phyloP scores from a whole-genome alignment of 371 early-diverging fungal genomes.

The Polyrhizophydium stewartii region DNA sequence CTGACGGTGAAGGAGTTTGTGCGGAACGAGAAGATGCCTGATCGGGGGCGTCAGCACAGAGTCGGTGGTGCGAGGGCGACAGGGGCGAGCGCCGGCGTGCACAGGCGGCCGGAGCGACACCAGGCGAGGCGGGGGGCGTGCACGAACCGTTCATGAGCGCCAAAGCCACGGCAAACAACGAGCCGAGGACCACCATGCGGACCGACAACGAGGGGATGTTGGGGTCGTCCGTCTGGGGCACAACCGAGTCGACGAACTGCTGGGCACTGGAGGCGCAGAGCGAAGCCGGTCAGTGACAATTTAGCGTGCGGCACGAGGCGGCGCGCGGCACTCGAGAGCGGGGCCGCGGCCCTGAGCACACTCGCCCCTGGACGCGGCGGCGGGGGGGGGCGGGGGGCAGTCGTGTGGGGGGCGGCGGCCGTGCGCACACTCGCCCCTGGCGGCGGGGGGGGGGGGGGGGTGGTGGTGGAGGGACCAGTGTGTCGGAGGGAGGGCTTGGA shows the following conservation, averaged over 20 bases:
- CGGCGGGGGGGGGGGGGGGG: not conserved
- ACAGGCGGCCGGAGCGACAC: too few species aligned
- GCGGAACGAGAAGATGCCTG: conserved; percentile 7
- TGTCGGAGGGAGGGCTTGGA: not conserved
- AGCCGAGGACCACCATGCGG: conserved; percentile 20
- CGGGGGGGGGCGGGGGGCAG: not conserved
- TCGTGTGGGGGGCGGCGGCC: not conserved
- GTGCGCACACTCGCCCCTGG: not conserved
- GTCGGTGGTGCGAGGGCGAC: not conserved
- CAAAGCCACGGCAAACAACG: conserved; percentile 4
- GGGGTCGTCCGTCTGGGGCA: conserved; percentile 27
- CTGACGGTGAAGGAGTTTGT: conserved; percentile 8
- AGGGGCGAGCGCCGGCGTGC: not conserved
- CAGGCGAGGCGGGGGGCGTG: too few species aligned
- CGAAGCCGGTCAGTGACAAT: not conserved
- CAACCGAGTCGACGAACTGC: conserved; percentile 9
- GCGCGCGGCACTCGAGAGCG: too few species aligned
- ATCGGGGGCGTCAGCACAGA: too few species aligned
- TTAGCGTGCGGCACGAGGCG: too few species aligned
- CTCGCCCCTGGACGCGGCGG: too few species aligned
- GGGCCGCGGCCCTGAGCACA: too few species aligned
- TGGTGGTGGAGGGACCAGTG: not conserved
- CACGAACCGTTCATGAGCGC: conserved; percentile 3
- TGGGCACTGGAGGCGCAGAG: not conserved
- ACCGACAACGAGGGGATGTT: conserved; percentile 23